phyloP scores from a whole-genome alignment of 306 rosid genomes.

The Hippophae tibetana region DNA sequence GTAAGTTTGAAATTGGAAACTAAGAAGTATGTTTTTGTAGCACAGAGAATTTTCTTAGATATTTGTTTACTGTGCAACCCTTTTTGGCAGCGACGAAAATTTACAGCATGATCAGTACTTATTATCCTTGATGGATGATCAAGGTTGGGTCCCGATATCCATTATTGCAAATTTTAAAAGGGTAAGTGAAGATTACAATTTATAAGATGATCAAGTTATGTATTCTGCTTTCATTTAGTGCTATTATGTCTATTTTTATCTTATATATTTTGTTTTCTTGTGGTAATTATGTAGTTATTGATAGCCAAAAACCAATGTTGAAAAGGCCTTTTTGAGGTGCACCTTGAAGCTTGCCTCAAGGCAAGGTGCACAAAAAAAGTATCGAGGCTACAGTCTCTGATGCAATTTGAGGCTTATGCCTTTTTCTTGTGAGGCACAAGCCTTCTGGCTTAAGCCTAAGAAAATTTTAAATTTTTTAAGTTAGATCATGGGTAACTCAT shows the following conservation, averaged over 20 bases:
- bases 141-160: constrained; percentile 85
- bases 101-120: constrained; percentile 65
- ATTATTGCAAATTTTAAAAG: constrained; percentile 75
- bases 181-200: constrained; percentile 37
- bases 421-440: too few species aligned
- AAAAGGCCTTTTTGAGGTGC: too few species aligned
- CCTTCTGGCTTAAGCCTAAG: too few species aligned
- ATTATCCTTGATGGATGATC: constrained; percentile 79
- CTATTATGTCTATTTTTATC: not conserved
- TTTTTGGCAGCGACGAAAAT: constrained; percentile 83
- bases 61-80: constrained; percentile 36
- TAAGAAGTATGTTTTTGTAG: not conserved
- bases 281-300: too few species aligned
- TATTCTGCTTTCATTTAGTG: not conserved
- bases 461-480: too few species aligned
- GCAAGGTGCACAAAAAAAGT: too few species aligned
- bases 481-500: too few species aligned
- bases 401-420: too few species aligned
- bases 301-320: too few species aligned
- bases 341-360: too few species aligned
- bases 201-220: not conserved
- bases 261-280: too few species aligned
- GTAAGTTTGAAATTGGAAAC: not conserved
- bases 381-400: too few species aligned
- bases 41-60: constrained; percentile 5